Conservation (phyloP, 805 yeast genomes). For the Nakazawaea wickerhamii region DNA sequence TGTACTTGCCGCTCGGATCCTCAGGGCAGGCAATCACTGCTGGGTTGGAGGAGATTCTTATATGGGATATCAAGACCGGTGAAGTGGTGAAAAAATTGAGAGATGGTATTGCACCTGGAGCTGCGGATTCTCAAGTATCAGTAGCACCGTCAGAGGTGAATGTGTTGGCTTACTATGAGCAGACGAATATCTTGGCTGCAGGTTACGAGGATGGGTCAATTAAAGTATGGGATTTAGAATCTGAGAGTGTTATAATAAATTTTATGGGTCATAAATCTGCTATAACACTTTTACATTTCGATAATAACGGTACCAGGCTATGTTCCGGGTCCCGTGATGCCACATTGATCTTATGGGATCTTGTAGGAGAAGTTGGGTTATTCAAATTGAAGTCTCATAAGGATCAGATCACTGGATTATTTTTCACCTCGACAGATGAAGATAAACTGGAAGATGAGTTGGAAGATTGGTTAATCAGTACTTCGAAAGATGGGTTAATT, state of each 20-base stretch:
- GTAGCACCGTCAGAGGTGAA: conserved; percentile 64
- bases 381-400: conserved; percentile 85
- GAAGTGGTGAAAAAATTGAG: conserved; percentile 51
- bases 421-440: conserved; percentile 33
- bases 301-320: conserved; percentile 75
- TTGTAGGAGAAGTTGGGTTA: conserved; percentile 86
- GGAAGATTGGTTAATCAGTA: conserved; percentile 68
- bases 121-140: conserved; percentile 57
- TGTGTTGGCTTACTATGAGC: conserved; percentile 50
- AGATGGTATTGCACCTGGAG: conserved; percentile 69
- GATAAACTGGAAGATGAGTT: conserved; percentile 39
- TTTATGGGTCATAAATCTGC: conserved; percentile 91
- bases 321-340: conserved; percentile 87
- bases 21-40: conserved; percentile 70
- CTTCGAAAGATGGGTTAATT: conserved; percentile 84
- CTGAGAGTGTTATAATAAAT: conserved; percentile 69
- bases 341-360: conserved; percentile 86
- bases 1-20: conserved; percentile 59
- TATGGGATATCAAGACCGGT: conserved; percentile 94
- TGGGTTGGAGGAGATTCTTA: conserved; percentile 77
- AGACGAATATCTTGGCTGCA: conserved; percentile 70
- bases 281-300: conserved; percentile 66
- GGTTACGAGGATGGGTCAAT: conserved; percentile 90
- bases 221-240: conserved; percentile 85
- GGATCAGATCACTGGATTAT: conserved; percentile 77